phyloP scores from a whole-genome alignment of 2,329 filamentous ascomycete species.

The Verruconis gallopava region DNA sequence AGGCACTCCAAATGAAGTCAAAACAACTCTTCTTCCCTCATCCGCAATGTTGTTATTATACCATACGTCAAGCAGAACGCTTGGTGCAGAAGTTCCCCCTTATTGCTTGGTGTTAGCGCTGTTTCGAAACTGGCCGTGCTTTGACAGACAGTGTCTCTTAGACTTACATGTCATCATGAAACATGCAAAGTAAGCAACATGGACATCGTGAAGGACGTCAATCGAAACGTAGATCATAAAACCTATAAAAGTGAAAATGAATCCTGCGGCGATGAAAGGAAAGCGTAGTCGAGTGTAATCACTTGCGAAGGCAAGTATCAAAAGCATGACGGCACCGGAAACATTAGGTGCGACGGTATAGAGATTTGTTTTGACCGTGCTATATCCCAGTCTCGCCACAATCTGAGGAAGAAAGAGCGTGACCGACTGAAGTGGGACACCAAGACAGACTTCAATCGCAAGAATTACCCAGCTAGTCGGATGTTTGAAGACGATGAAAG shows the following conservation, averaged over 20 bases:
- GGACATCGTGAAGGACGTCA: slow-evolving; percentile 44
- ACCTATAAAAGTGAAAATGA: slow-evolving; percentile 60
- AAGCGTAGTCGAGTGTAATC: slow-evolving; percentile 55
- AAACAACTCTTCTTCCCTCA: slow-evolving; percentile 55
- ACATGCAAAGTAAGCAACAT: slow-evolving; percentile 59
- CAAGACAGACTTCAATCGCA: slow-evolving; percentile 44
- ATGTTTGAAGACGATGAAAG: slow-evolving; percentile 40
- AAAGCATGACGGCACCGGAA: slow-evolving; percentile 56
- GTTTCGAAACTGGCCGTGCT: neutral
- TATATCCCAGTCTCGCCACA: slow-evolving; percentile 38
- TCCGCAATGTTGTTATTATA: slow-evolving; percentile 78
- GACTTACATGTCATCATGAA: slow-evolving; percentile 69
- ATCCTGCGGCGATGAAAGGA: slow-evolving; percentile 62
- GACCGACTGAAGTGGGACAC: slow-evolving; percentile 45
- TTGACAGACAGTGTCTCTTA: no score
- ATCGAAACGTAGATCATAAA: slow-evolving; percentile 70
- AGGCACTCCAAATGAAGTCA: slow-evolving; percentile 61
- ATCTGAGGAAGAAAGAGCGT: slow-evolving; percentile 47
- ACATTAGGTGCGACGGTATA: slow-evolving; percentile 74
- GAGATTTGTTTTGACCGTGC: slow-evolving; percentile 56
- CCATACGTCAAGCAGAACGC: slow-evolving; percentile 54
- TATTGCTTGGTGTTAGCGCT: no score
- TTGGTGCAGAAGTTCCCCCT: slow-evolving; percentile 57
- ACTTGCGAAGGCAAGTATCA: slow-evolving; percentile 58
- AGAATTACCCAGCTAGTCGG: slow-evolving; percentile 42